Evolutionary conservation across 2,329 filamentous ascomycete species (phyloP).

Genomic region (Alternaria ethzedia): DNA sequence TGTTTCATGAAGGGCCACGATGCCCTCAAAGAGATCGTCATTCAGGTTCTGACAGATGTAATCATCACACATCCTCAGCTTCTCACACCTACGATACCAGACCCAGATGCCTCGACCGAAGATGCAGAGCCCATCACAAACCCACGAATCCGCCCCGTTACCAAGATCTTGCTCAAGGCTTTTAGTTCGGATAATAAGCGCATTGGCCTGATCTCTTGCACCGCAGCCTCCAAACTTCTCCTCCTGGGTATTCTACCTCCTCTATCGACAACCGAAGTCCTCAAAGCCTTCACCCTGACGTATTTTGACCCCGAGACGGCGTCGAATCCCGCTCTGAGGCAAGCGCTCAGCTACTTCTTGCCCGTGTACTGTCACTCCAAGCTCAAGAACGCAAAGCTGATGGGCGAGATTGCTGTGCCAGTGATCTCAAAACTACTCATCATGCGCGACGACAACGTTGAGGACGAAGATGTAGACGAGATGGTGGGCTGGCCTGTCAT

Average conservation of each 20-base stretch:
- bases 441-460: conserved; percentile 67
- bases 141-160: conserved; percentile 65
- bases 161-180: conserved; percentile 86
- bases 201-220: conserved; percentile 81
- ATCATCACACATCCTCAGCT: conserved; percentile 86
- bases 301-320: conserved; percentile 89
- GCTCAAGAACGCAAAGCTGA: conserved; percentile 79
- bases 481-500: conserved; percentile 82
- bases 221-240: conserved; percentile 84
- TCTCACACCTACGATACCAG: conserved; percentile 63
- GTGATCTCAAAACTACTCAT: conserved; percentile 73
- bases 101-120: conserved; percentile 49
- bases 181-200: conserved; percentile 70
- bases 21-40: conserved; percentile 82
- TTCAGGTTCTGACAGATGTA: conserved; percentile 93
- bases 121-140: conserved; percentile 42
- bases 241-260: conserved; percentile 73
- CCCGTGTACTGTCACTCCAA: conserved; percentile 92
- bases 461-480: conserved; percentile 71
- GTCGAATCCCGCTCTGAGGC: conserved; percentile 80
- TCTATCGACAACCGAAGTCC: conserved; percentile 65
- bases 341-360: conserved; percentile 90
- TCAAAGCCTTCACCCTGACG: conserved; percentile 81
- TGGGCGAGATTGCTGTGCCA: conserved; percentile 75
- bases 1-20: conserved; percentile 95